These are phyloP conservation scores for Kurtzmaniella quercitrusa DNA, from an alignment of 1,139 yeast species.

Conservation along the genomic window DNA sequence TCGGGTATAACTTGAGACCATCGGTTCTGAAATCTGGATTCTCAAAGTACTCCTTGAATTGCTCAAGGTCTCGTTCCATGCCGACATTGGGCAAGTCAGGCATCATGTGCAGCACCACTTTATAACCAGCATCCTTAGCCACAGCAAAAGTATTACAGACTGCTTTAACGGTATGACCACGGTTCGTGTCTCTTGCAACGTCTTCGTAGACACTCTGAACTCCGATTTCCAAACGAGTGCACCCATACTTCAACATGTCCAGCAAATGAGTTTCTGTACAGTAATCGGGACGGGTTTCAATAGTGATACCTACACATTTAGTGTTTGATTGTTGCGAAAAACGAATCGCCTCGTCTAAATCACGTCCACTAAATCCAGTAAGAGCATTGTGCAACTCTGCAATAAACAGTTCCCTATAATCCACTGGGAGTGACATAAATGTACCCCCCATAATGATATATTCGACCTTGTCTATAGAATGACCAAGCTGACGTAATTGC, in stretches of 20 bases:
- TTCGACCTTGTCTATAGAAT: conserved; percentile 94
- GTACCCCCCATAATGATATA: conserved; percentile 99
- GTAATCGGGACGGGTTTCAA: conserved; percentile 97
- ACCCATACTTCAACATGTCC: conserved; percentile 94
- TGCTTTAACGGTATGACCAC: conserved; percentile 96
- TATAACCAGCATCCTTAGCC: conserved; percentile 97
- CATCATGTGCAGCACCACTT: conserved; percentile 99
- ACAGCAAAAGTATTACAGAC: conserved; percentile 94
- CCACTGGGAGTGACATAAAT: conserved; percentile 89
- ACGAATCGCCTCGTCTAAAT: conserved; percentile 84
- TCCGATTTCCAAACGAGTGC: conserved; percentile 95
- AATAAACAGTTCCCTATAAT: conserved; percentile 85
- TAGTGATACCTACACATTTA: conserved; percentile 97
- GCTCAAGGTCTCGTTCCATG: conserved; percentile 96
- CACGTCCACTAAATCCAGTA: conserved; percentile 85
- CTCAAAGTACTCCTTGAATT: conserved; percentile 92
- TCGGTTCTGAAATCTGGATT: conserved; percentile 97
- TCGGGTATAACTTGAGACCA: conserved; percentile 92
- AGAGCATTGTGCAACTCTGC: conserved; percentile 90
- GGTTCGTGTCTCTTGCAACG: conserved; percentile 95
- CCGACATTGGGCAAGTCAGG: conserved; percentile 99
- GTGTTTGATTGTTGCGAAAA: conserved; percentile 94
- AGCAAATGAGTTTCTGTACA: conserved; percentile 94
- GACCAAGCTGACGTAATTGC: conserved; percentile 92
- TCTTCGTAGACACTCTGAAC: conserved; percentile 97